These are phyloP conservation scores for Pleurotus eryngii DNA, from an alignment of 768 basidiomycete genomes.

Conservation along the genomic window DNA sequence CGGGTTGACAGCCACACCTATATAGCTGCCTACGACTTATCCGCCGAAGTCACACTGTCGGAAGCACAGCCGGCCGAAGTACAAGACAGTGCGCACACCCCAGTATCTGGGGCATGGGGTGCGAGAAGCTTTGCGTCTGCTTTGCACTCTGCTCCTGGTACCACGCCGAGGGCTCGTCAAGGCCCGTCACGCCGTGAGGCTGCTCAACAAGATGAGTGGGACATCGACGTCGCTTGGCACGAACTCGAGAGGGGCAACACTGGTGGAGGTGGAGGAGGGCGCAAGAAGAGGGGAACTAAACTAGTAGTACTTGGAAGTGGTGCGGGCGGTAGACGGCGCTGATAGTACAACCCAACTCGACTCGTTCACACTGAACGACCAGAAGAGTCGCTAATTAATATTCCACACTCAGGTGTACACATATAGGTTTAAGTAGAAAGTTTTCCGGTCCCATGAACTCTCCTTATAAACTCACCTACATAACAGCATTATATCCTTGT, in stretches of 20 bases:
- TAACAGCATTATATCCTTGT: neutral
- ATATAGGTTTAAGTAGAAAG: too few relatives aligned
- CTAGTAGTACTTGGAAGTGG: constrained; percentile 71
- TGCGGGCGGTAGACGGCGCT: constrained; percentile 49
- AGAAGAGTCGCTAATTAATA: neutral
- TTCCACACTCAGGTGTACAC: too few relatives aligned
- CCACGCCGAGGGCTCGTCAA: constrained; percentile 10
- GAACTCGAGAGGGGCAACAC: constrained; percentile 61
- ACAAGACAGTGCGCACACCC: constrained; percentile 10
- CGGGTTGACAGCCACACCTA: constrained; percentile 6
- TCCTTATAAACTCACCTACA: neutral
- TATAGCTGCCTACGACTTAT: constrained; percentile 14
- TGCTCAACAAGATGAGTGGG: constrained; percentile 64
- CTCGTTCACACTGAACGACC: neutral
- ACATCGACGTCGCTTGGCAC: constrained; percentile 77
- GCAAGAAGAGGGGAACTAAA: constrained; percentile 60
- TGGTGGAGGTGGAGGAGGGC: constrained; percentile 25
- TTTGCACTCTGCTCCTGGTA: constrained; percentile 46
- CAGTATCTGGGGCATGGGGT: constrained; percentile 67
- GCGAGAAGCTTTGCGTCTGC: constrained; percentile 80
- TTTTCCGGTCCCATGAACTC: too few relatives aligned
- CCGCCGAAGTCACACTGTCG: constrained; percentile 21
- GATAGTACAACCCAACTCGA: neutral
- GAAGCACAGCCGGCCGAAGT: neutral
- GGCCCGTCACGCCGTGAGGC: constrained; percentile 14